Evolutionary conservation across 1,139 yeast genomes (phyloP), one percentile per base, ranked within the genome.

Genomic region (Yamadazyma atmosphaerica): DNA sequence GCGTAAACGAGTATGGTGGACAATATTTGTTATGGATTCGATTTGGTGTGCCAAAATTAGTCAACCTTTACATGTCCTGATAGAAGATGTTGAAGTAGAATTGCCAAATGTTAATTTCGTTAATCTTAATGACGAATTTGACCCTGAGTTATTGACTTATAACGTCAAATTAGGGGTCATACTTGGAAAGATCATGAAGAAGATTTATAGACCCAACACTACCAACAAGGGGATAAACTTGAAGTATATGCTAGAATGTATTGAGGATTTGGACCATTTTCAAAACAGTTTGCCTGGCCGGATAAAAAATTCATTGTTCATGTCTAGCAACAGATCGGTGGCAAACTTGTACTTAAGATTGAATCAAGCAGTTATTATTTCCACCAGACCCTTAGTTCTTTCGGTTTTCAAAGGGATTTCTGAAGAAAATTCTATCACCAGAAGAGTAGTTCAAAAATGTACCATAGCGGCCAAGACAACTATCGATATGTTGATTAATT

Each of bases 331-430:
- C 13, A 46, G 72, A 35, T 53, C 53, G 22, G 44, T 55, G n/a
- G 78, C 79, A 2, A 68, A 65, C 43, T 51, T 66, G 44, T 61
- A 65, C 48, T 65, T 75, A 44, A 57, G 79, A 40, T 74, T 71
- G 49, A 69, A 74, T 43, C 79, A 74, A 48, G 63, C 70, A 36
- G 55, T 73, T 8, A 65, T 74, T 19, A 58, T 70, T 19, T 65
- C 74, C 12, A 61, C 72, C 4, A 60, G 76, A 34, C 81, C 81
- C 3, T 49, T 75, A 25, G 56, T 72, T 2, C 52, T 70, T 11
- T 56, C 76, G 3, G 56, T 72, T 4, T 70, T 72, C 48, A 50
- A 51, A 12, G 65, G 58, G 9, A 63, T 65, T 8, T 33, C 33
- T 14, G 35, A 29, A 14, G 56, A 59, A 9, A 54, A 54, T 24